Conservation (phyloP, 306 rosid species). For the Begonia loranthoides region DNA sequence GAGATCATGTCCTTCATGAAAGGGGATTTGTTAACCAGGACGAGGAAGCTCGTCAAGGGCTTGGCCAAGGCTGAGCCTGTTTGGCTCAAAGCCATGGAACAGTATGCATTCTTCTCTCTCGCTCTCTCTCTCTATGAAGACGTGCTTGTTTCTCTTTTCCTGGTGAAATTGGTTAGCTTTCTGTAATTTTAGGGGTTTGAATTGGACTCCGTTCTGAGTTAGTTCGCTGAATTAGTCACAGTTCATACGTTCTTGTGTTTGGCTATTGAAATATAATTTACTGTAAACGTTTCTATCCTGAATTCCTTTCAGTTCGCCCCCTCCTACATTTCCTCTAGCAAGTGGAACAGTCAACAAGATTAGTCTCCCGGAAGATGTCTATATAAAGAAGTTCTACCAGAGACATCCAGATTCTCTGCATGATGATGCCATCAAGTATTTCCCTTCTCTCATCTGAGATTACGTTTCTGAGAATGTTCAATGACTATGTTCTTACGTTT, state of each 20-base stretch:
- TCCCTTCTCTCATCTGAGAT: slow-evolving; percentile 7
- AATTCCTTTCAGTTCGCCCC: slow-evolving; percentile 46
- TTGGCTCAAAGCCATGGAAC: slow-evolving; percentile 97
- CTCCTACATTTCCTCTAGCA: slow-evolving; percentile 60
- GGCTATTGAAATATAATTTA: too few relatives aligned
- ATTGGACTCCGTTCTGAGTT: not conserved
- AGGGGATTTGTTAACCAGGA: slow-evolving; percentile 54
- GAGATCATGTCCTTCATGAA: slow-evolving; percentile 59
- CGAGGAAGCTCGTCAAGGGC: slow-evolving; percentile 83
- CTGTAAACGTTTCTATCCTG: too few relatives aligned
- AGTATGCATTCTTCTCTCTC: slow-evolving; percentile 25
- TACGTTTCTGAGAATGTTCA: slow-evolving; percentile 1
- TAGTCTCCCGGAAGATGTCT: slow-evolving; percentile 74
- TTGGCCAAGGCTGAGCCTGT: slow-evolving; percentile 63
- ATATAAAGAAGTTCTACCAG: slow-evolving; percentile 50
- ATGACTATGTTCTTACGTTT: not conserved
- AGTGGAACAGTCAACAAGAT: slow-evolving; percentile 50
- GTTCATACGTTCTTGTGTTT: too few relatives aligned
- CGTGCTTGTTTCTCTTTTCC: not conserved
- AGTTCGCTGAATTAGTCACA: not conserved
- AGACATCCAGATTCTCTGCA: slow-evolving; percentile 64
- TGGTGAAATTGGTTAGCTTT: not conserved
- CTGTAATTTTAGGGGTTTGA: not conserved
- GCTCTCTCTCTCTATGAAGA: not conserved
- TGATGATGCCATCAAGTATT: slow-evolving; percentile 65